These are phyloP conservation scores for Alectoria sarmentosa DNA, from an alignment of 495 filamentous ascomycete genomes.

Conservation along the genomic window DNA sequence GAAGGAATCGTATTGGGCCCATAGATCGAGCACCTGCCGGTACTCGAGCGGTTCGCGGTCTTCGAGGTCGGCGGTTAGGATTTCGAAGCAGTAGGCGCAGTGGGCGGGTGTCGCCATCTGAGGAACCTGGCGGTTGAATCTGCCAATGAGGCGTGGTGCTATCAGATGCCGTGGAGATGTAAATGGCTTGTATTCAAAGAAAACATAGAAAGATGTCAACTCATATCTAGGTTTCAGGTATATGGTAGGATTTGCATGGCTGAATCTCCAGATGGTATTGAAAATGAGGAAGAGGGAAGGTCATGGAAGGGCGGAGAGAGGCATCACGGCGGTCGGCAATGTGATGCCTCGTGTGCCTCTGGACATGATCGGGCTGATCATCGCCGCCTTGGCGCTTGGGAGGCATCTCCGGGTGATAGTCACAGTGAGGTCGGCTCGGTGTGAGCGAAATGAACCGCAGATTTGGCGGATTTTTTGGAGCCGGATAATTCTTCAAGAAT, in stretches of 20 bases:
- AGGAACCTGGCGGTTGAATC: no score
- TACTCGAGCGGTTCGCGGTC: constrained; percentile 52
- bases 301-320: neutral
- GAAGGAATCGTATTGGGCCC: constrained; percentile 45
- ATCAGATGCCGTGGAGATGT: neutral
- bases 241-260: neutral
- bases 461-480: no score
- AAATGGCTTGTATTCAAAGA: no score
- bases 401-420: neutral
- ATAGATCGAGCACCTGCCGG: constrained; percentile 61
- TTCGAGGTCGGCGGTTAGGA: constrained; percentile 59
- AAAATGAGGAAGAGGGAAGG: neutral
- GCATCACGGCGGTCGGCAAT: neutral
- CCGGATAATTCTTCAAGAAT: no score
- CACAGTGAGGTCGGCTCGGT: no score
- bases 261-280: neutral
- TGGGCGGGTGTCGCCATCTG: constrained; percentile 81
- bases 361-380: no score
- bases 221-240: no score
- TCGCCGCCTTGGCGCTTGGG: no score
- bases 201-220: neutral
- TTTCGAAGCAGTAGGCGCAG: constrained; percentile 89
- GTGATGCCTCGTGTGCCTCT: neutral
- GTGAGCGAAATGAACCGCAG: no score
- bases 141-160: no score